phyloP scores from a whole-genome alignment of 345 rosid species.

The Boechera retrofracta region DNA sequence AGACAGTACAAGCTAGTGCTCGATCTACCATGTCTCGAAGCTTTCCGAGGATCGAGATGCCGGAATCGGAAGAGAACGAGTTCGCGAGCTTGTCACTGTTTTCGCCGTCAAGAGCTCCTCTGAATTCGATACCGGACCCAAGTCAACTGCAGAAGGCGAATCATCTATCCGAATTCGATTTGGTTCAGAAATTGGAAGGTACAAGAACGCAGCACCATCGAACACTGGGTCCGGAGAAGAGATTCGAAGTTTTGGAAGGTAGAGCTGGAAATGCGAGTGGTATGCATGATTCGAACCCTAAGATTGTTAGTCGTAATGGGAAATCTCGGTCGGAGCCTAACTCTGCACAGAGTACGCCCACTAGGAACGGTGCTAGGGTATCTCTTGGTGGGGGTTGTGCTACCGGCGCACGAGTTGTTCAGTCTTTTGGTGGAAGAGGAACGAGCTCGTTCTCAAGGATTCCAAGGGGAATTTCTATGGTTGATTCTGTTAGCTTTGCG shows the following conservation, averaged over 20 bases:
- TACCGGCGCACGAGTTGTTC: constrained; percentile 47
- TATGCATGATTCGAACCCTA: constrained; percentile 51
- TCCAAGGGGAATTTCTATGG: constrained; percentile 54
- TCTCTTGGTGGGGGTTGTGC: constrained; percentile 60
- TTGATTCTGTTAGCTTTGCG: constrained; percentile 47
- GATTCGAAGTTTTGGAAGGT: constrained; percentile 34
- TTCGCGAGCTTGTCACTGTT: constrained; percentile 52
- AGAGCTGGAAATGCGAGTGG: constrained; percentile 39
- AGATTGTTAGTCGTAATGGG: constrained; percentile 51
- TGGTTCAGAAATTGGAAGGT: constrained; percentile 46
- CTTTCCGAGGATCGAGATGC: constrained; percentile 39
- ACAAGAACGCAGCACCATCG: constrained; percentile 40
- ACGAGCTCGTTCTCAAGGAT: constrained; percentile 53
- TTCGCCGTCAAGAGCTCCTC: constrained; percentile 77
- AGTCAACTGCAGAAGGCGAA: constrained; percentile 54
- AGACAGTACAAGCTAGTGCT: constrained; percentile 39
- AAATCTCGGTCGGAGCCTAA: constrained; percentile 65
- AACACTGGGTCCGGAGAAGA: constrained; percentile 38
- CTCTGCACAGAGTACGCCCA: constrained; percentile 77
- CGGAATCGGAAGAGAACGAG: constrained; percentile 70
- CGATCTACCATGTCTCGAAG: constrained; percentile 43
- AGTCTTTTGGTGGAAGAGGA: constrained; percentile 56
- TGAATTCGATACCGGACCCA: constrained; percentile 80
- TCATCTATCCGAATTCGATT: constrained; percentile 45
- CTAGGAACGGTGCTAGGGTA: constrained; percentile 62